These are phyloP conservation scores for Colletotrichum lupini DNA, from an alignment of 2,329 filamentous ascomycete genomes.

Conservation along the genomic window DNA sequence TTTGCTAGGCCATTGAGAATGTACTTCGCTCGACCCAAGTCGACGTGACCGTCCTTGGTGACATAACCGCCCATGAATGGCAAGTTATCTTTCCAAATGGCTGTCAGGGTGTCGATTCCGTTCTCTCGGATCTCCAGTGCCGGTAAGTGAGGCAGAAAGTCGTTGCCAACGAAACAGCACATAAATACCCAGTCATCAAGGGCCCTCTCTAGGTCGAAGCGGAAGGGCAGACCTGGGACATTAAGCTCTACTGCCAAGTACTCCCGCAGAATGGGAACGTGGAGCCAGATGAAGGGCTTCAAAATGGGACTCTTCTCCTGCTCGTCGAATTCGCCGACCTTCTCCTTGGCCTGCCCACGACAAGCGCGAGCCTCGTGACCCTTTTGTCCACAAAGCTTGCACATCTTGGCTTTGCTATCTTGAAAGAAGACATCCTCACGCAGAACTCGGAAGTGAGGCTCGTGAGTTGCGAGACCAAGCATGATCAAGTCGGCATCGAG, in stretches of 20 bases:
- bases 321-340: slow-evolving; percentile 83
- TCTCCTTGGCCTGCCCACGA: slow-evolving; percentile 80
- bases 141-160: slow-evolving; percentile 97
- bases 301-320: slow-evolving; percentile 76
- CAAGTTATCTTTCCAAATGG: slow-evolving; percentile 96
- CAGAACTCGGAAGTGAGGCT: slow-evolving; percentile 95
- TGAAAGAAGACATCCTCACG: slow-evolving; percentile 97
- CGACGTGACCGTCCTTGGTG: slow-evolving; percentile 93
- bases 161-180: slow-evolving; percentile 99
- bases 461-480: slow-evolving; percentile 95
- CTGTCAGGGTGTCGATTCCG: slow-evolving; percentile 93
- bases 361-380: slow-evolving; percentile 92
- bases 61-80: slow-evolving; percentile 94
- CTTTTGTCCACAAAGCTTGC: slow-evolving; percentile 90
- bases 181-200: slow-evolving; percentile 99
- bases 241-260: slow-evolving; percentile 92
- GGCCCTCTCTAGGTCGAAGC: slow-evolving; percentile 92
- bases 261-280: slow-evolving; percentile 90
- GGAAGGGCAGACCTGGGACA: slow-evolving; percentile 84
- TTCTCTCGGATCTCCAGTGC: slow-evolving; percentile 97
- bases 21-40: slow-evolving; percentile 85
- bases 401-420: slow-evolving; percentile 83
- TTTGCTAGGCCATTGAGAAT: slow-evolving; percentile 90
- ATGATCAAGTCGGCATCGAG: slow-evolving; percentile 99
- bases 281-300: slow-evolving; percentile 98